Evolutionary conservation across 2,329 filamentous ascomycete genomes (phyloP).

Genomic region (Chaetomium sp.): DNA sequence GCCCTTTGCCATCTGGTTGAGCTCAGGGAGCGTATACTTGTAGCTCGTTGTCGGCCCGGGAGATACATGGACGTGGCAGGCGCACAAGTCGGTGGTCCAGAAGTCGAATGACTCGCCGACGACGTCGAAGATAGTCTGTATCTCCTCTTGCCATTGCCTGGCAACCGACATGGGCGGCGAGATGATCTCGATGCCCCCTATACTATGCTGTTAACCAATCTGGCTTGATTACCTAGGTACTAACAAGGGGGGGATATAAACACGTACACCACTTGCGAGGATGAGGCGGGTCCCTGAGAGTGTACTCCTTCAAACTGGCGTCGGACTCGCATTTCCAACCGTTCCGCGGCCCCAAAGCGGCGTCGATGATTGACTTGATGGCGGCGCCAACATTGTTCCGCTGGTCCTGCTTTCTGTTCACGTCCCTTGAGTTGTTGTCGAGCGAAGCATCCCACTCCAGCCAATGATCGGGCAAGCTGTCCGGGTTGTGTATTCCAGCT

Average conservation of each 20-base stretch:
- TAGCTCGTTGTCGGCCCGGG: neutral
- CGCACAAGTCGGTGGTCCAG: neutral
- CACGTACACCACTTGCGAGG: neutral
- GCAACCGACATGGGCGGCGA: neutral
- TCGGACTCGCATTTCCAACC: constrained; percentile 1
- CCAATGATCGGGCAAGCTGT: neutral
- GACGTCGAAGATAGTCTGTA: neutral
- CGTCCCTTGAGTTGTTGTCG: neutral
- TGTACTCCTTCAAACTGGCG: neutral
- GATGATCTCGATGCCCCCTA: constrained; percentile 15
- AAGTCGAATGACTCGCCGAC: constrained; percentile 4
- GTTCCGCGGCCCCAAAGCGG: neutral
- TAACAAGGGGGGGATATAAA: neutral
- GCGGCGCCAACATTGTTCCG: neutral
- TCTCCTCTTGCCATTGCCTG: neutral
- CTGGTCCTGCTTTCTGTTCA: neutral
- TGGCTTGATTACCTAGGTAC: neutral
- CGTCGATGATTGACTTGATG: neutral
- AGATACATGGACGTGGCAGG: constrained; percentile 7
- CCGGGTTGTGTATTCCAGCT: no score
- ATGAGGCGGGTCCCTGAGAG: neutral
- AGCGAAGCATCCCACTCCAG: neutral
- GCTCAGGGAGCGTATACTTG: neutral
- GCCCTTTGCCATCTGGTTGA: neutral
- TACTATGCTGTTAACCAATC: neutral